A percentile compares a stretch with the other conserved stretches of the same genome.
Evolutionary conservation across 2,329 filamentous ascomycete species (phyloP).

Genomic region (Septoria petroselini): DNA sequence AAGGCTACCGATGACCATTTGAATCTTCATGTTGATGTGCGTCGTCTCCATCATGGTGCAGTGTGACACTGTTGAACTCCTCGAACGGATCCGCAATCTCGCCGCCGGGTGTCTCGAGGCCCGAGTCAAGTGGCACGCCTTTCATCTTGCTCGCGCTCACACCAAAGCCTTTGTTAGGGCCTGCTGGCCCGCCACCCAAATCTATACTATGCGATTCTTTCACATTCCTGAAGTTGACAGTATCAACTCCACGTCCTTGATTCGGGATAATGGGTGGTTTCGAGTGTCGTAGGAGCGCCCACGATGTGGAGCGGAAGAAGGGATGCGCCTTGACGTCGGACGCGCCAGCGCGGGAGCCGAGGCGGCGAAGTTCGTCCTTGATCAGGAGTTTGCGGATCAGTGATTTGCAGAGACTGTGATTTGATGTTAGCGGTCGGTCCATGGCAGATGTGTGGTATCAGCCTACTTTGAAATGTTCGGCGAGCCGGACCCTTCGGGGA

Average conservation of each 20-base stretch:
- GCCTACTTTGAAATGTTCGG: conserved; percentile 90
- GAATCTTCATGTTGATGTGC: conserved; percentile 15
- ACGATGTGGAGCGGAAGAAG: conserved; percentile 94
- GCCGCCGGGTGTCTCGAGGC: conserved; percentile 76
- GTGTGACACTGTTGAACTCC: conserved; percentile 96
- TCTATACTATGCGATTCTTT: conserved; percentile 97
- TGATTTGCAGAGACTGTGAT: conserved; percentile 81
- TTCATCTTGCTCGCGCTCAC: conserved; percentile 51
- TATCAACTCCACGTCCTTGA: conserved; percentile 85
- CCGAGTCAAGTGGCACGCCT: conserved; percentile 82
- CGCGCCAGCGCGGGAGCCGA: conserved; percentile 90
- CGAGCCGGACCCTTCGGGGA: conserved; percentile 80
- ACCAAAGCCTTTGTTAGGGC: conserved; percentile 39
- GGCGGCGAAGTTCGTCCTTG: conserved; percentile 91
- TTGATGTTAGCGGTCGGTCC: conserved; percentile 12
- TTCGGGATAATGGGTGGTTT: conserved; percentile 96
- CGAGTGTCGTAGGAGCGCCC: conserved; percentile 95
- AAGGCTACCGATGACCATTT: conserved; percentile 28
- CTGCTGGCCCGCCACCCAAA: conserved; percentile 56
- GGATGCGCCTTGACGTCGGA: conserved; percentile 95
- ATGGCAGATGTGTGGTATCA: not conserved
- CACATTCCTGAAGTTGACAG: conserved; percentile 94
- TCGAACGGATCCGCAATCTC: conserved; percentile 89
- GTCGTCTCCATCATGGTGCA: conserved; percentile 90
- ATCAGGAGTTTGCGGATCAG: conserved; percentile 94